Evolutionary conservation across 768 basidiomycete species (phyloP).

Genomic region (Leccinum incarnatum): DNA sequence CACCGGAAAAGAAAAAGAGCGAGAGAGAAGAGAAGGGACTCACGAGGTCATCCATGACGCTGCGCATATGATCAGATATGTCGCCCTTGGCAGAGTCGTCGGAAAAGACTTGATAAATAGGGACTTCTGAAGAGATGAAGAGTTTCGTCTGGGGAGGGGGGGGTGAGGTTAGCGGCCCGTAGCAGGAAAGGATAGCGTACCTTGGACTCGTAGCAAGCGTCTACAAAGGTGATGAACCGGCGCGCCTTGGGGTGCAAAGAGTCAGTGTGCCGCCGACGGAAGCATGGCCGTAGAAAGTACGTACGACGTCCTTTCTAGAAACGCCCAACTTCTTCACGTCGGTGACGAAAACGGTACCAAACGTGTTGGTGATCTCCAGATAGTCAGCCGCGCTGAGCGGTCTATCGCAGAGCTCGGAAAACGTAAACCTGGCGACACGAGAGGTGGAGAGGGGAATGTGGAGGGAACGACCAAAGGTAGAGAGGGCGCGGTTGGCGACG

Average conservation of each 20-base stretch:
- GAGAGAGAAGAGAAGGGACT: constrained; percentile 16
- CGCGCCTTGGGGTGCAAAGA: constrained; percentile 54
- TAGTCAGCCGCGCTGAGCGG: constrained; percentile 96
- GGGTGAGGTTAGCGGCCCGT: background rate
- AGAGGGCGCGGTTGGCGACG: constrained; percentile 58
- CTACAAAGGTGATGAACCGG: constrained; percentile 96
- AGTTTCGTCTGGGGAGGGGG: constrained; percentile 65
- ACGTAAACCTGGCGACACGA: constrained; percentile 81
- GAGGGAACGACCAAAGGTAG: constrained; percentile 89
- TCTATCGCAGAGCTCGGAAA: constrained; percentile 81
- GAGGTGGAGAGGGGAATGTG: constrained; percentile 76
- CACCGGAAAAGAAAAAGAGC: too few relatives aligned
- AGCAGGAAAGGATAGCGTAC: constrained; percentile 32
- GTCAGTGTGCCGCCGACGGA: background rate
- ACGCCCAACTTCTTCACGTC: constrained; percentile 89
- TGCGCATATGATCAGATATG: constrained; percentile 84
- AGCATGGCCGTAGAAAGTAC: background rate
- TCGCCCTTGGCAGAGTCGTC: constrained; percentile 50
- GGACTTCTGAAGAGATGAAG: constrained; percentile 89
- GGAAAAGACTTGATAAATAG: constrained; percentile 87
- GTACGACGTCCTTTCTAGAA: constrained; percentile 81
- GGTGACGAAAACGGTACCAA: constrained; percentile 82
- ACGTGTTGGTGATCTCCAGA: constrained; percentile 85
- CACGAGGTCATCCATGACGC: constrained; percentile 95
- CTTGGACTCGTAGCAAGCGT: constrained; percentile 94